phyloP scores from a whole-genome alignment of 768 basidiomycete species.

The Psilocybe cubensis region DNA sequence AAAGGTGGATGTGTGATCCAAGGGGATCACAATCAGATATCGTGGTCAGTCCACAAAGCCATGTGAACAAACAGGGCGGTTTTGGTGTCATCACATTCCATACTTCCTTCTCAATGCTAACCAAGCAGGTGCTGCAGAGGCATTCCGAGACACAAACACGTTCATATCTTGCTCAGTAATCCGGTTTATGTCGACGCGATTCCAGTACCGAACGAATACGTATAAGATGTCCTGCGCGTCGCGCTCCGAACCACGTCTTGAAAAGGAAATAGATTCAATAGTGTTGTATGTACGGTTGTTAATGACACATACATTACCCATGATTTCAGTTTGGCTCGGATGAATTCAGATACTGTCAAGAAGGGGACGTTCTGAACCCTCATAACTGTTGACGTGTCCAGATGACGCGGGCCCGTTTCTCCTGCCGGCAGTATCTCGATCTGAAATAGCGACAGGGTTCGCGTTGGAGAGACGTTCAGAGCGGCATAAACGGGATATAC shows the following conservation, averaged over 20 bases:
- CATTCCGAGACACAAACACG: constrained; percentile 63
- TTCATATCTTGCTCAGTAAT: constrained; percentile 88
- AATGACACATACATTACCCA: constrained; percentile 72
- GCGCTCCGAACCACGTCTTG: constrained; percentile 67
- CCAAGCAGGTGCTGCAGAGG: constrained; percentile 74
- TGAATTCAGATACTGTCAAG: constrained; percentile 83
- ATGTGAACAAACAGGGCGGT: neutral
- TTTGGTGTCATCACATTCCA: constrained; percentile 45
- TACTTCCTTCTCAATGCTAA: constrained; percentile 75
- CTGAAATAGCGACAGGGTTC: constrained; percentile 36
- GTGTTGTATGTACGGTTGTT: constrained; percentile 15
- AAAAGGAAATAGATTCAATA: constrained; percentile 20
- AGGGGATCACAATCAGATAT: neutral
- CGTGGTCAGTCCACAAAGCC: neutral
- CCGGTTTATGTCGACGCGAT: constrained; percentile 82
- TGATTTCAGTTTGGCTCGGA: constrained; percentile 81
- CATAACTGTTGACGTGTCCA: constrained; percentile 71
- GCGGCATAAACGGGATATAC: constrained; percentile 22
- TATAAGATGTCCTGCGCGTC: constrained; percentile 82
- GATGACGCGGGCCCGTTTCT: constrained; percentile 76
- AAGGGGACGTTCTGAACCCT: constrained; percentile 75
- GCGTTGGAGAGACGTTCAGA: constrained; percentile 11
- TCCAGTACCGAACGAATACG: constrained; percentile 77
- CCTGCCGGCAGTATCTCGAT: constrained; percentile 86
- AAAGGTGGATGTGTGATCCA: neutral